These are phyloP conservation scores for Salix koriyanagi DNA, from an alignment of 345 rosid species.

Conservation along the genomic window DNA sequence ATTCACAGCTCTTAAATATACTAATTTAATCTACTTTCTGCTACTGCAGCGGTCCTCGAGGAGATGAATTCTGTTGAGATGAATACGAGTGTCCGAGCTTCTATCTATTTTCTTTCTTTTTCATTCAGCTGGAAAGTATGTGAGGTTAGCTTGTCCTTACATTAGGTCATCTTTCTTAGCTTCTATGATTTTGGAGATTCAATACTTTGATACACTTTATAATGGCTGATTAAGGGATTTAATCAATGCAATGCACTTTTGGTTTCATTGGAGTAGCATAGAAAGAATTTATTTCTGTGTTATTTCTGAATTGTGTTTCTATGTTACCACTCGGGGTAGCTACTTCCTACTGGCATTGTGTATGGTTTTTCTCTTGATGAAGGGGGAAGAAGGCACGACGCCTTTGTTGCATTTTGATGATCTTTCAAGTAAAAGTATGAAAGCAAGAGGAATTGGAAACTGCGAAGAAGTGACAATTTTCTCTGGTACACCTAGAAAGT, in stretches of 20 bases:
- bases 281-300: not conserved
- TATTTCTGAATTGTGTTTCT: not conserved
- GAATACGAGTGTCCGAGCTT: not conserved
- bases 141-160: not conserved
- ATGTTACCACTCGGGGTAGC: not conserved
- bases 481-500: not conserved
- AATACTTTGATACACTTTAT: not conserved
- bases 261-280: not conserved
- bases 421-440: not conserved
- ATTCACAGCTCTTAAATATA: not conserved
- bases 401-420: not conserved
- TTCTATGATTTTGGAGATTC: conserved; percentile 1
- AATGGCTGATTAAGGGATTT: not conserved
- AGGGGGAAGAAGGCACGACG: not conserved
- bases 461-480: not conserved
- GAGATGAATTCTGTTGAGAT: not conserved
- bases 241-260: conserved; percentile 4
- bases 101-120: not conserved
- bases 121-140: not conserved
- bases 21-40: not conserved
- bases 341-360: not conserved
- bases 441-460: not conserved
- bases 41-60: not conserved
- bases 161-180: not conserved
- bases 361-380: not conserved